Percentiles rank a stretch among this genome's conserved stretches.
phyloP scores from a whole-genome alignment of 2,329 filamentous ascomycete genomes.

The Fusarium sacchari region DNA sequence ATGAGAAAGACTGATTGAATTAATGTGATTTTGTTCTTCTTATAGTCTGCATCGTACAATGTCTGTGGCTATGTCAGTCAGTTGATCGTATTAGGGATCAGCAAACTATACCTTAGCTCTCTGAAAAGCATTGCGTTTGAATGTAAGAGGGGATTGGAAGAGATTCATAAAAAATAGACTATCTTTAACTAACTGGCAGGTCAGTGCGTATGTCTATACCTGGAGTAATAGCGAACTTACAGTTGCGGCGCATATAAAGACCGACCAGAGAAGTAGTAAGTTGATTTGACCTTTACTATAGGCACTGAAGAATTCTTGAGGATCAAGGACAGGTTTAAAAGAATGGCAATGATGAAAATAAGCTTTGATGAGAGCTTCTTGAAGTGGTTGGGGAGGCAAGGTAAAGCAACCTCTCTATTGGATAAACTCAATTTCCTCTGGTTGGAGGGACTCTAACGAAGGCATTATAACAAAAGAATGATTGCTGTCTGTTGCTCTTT shows the following conservation, averaged over 20 bases:
- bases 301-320: not conserved
- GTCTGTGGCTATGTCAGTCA: not conserved
- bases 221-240: not conserved
- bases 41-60: not conserved
- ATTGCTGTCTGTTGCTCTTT: not conserved
- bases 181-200: not conserved
- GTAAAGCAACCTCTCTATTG: not conserved
- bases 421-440: not conserved
- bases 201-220: not conserved
- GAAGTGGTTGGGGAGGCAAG: not conserved
- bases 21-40: not conserved
- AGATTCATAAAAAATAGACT: not conserved
- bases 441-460: not conserved
- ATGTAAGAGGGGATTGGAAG: not conserved
- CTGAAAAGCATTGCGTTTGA: not conserved
- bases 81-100: accelerated
- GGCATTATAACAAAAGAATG: not conserved
- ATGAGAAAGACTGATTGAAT: not conserved
- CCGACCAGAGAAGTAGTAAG: not conserved
- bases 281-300: not conserved
- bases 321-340: not conserved
- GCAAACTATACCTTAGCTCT: not conserved
- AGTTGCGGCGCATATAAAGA: not conserved
- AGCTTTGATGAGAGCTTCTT: not conserved
- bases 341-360: not conserved